These are phyloP conservation scores for Amanita thiersii DNA, from an alignment of 768 basidiomycete species.

Conservation along the genomic window DNA sequence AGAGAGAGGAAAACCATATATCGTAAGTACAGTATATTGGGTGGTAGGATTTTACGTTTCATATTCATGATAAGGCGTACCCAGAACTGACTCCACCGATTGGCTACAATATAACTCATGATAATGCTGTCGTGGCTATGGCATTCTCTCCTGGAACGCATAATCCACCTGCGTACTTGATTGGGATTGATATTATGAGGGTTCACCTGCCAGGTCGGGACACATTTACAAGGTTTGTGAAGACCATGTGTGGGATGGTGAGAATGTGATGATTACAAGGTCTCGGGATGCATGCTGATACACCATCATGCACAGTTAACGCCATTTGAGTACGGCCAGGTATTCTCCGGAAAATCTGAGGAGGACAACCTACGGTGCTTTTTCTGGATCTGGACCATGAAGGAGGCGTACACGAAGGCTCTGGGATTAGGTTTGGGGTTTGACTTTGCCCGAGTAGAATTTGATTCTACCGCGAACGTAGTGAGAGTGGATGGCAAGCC, in stretches of 20 bases:
- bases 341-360: slow-evolving; percentile 32
- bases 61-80: slow-evolving; percentile 27
- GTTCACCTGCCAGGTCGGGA: slow-evolving; percentile 52
- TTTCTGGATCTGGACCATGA: slow-evolving; percentile 85
- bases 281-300: slow-evolving; percentile 3
- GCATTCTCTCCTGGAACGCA: slow-evolving; percentile 39
- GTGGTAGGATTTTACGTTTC: background rate
- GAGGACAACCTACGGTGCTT: slow-evolving; percentile 52
- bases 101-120: slow-evolving; percentile 79
- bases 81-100: slow-evolving; percentile 43
- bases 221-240: slow-evolving; percentile 52
- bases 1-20: slow-evolving; percentile 66
- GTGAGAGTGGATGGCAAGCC: slow-evolving; percentile 52
- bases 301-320: slow-evolving; percentile 28
- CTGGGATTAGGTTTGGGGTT: slow-evolving; percentile 79
- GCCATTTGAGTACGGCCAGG: slow-evolving; percentile 27
- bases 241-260: slow-evolving; percentile 61
- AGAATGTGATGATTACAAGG: slow-evolving; percentile 9
- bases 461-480: slow-evolving; percentile 40
- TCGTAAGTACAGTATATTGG: slow-evolving; percentile 33
- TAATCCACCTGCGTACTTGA: slow-evolving; percentile 43
- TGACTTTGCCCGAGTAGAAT: slow-evolving; percentile 72
- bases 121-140: slow-evolving; percentile 66
- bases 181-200: slow-evolving; percentile 83
- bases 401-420: slow-evolving; percentile 89